Evolutionary conservation across 148 eudicot genomes (phyloP).

Genomic region (Linanthus parryae): DNA sequence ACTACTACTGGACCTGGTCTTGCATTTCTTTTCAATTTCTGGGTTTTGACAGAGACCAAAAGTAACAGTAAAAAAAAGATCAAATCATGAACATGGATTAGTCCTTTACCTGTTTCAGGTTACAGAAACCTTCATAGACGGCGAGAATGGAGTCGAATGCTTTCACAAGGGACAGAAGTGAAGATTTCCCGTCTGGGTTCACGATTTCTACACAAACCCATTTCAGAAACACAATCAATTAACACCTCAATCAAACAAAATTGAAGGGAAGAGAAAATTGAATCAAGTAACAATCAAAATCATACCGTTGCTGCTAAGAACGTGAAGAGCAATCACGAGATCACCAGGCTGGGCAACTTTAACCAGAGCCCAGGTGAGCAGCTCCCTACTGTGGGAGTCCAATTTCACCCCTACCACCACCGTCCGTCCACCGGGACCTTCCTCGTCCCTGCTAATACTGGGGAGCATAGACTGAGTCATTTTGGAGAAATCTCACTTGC

Average conservation of each 20-base stretch:
- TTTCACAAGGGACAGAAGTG: conserved; percentile 64
- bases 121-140: conserved; percentile 89
- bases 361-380: conserved; percentile 89
- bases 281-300: not conserved
- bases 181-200: conserved; percentile 61
- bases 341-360: conserved; percentile 75
- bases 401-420: conserved; percentile 87
- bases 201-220: conserved; percentile 36
- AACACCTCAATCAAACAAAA: not conserved
- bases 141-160: conserved; percentile 79
- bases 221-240: conserved; percentile 1
- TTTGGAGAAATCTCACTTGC: too few species aligned
- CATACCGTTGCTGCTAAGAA: conserved; percentile 45
- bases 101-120: conserved; percentile 65
- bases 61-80: not conserved
- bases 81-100: not conserved
- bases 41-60: not conserved
- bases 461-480: too few species aligned
- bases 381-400: conserved; percentile 64
- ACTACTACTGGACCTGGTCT: too few species aligned
- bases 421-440: conserved; percentile 30
- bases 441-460: conserved; percentile 8
- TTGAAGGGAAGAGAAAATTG: not conserved
- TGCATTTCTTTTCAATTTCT: too few species aligned
- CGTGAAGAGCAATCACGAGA: conserved; percentile 80